Percentiles rank a stretch among this genome's conserved stretches.
Evolutionary conservation across 768 basidiomycete species (phyloP).

Genomic region (Suillus luteus): DNA sequence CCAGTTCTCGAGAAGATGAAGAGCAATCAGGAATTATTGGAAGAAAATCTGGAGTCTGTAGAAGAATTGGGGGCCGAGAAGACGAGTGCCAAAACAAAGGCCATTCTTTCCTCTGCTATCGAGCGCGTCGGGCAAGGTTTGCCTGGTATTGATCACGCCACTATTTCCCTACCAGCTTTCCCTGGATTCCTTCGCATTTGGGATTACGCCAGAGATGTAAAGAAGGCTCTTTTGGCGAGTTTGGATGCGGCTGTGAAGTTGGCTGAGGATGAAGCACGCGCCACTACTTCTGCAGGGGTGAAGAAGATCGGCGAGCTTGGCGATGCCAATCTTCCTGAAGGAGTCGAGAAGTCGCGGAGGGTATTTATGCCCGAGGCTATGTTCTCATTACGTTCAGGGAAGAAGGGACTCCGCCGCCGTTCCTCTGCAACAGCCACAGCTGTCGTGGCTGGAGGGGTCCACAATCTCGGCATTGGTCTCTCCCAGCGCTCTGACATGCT

Average conservation of each 20-base stretch:
- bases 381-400: slow-evolving; percentile 66
- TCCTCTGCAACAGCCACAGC: slow-evolving; percentile 41
- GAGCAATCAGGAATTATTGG: slow-evolving; percentile 67
- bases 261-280: slow-evolving; percentile 83
- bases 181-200: slow-evolving; percentile 81
- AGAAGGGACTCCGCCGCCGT: slow-evolving; percentile 42
- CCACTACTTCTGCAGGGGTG: slow-evolving; percentile 65
- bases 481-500: slow-evolving; percentile 75
- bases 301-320: slow-evolving; percentile 66
- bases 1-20: slow-evolving; percentile 92
- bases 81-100: slow-evolving; percentile 55
- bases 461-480: slow-evolving; percentile 83
- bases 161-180: slow-evolving; percentile 70
- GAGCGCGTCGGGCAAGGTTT: slow-evolving; percentile 77
- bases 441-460: slow-evolving; percentile 74
- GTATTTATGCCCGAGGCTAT: slow-evolving; percentile 98
- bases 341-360: slow-evolving; percentile 77
- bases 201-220: slow-evolving; percentile 85
- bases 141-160: slow-evolving; percentile 52
- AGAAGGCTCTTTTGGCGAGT: slow-evolving; percentile 72
- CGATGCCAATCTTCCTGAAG: slow-evolving; percentile 75
- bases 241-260: slow-evolving; percentile 77
- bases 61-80: slow-evolving; percentile 74
- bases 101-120: slow-evolving; percentile 65
- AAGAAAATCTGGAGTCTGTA: slow-evolving; percentile 72